Percentiles rank a stretch among this genome's conserved stretches.
Conservation (phyloP, 495 filamentous ascomycete species). For the Aspergillus steynii region DNA sequence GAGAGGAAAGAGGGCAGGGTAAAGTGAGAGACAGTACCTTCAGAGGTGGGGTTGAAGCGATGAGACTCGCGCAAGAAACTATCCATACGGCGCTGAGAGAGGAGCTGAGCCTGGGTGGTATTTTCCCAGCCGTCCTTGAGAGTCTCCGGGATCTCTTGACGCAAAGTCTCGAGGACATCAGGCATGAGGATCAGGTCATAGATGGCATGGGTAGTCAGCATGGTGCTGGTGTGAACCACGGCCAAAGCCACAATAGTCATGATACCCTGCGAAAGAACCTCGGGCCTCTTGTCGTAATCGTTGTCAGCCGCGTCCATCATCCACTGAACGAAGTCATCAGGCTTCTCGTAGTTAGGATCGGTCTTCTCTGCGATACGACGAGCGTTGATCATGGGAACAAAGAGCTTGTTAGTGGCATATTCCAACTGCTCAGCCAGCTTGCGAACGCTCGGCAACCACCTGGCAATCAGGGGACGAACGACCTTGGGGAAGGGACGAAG, state of each 20-base stretch:
- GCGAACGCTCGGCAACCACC: slow-evolving; percentile 31
- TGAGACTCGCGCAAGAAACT: slow-evolving; percentile 42
- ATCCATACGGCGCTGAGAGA: slow-evolving; percentile 27
- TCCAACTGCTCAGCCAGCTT: slow-evolving; percentile 23
- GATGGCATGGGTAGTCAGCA: slow-evolving; percentile 33
- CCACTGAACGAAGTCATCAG: slow-evolving; percentile 43
- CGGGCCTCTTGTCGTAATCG: slow-evolving; percentile 24
- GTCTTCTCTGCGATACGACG: slow-evolving; percentile 22
- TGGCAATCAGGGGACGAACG: slow-evolving; percentile 34
- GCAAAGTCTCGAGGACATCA: slow-evolving; percentile 30
- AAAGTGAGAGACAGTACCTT: slow-evolving; percentile 21
- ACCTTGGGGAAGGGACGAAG: slow-evolving; percentile 38
- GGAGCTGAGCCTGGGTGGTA: slow-evolving; percentile 22
- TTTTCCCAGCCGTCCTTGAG: slow-evolving; percentile 27
- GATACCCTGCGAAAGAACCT: slow-evolving; percentile 29
- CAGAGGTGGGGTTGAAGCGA: slow-evolving; percentile 34
- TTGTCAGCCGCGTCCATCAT: slow-evolving; percentile 36
- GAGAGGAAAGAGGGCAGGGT: neutral
- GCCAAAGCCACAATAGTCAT: slow-evolving; percentile 31
- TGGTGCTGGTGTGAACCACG: slow-evolving; percentile 35
- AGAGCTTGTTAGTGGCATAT: slow-evolving; percentile 29
- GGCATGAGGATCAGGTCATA: slow-evolving; percentile 35
- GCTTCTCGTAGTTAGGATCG: slow-evolving; percentile 26
- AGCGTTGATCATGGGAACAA: slow-evolving; percentile 31
- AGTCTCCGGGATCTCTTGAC: slow-evolving; percentile 29